Conservation (phyloP, 805 yeast genomes). For the Groenewaldozyma tartarivorans region DNA sequence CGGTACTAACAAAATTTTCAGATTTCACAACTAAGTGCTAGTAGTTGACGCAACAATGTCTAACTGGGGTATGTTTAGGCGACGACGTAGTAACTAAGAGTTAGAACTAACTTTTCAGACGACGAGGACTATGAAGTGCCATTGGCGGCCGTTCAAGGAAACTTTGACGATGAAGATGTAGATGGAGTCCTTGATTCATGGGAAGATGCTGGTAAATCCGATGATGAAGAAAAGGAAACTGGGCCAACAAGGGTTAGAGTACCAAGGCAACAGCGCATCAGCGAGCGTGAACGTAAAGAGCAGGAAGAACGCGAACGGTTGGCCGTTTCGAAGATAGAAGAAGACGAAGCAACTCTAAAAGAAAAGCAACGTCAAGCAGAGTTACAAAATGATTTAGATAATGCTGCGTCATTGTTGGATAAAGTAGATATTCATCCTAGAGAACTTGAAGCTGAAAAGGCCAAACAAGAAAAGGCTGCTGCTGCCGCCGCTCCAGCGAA, state of each 20-base stretch:
- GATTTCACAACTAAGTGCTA: too few relatives aligned
- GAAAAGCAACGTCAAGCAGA: slow-evolving; percentile 75
- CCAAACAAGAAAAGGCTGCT: slow-evolving; percentile 29
- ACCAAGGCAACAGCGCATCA: slow-evolving; percentile 32
- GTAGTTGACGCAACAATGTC: too few relatives aligned
- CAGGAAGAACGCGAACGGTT: slow-evolving; percentile 40
- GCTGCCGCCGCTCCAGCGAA: slow-evolving; percentile 29
- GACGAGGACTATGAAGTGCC: slow-evolving; percentile 81
- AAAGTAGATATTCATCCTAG: slow-evolving; percentile 36
- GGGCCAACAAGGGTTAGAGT: slow-evolving; percentile 36
- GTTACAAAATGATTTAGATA: slow-evolving; percentile 74
- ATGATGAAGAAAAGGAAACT: slow-evolving; percentile 46
- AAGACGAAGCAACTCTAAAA: slow-evolving; percentile 65
- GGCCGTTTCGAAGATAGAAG: slow-evolving; percentile 33
- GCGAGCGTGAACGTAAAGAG: slow-evolving; percentile 32
- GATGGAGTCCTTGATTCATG: slow-evolving; percentile 85
- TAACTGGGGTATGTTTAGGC: slow-evolving; percentile 15
- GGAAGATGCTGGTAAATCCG: slow-evolving; percentile 63
- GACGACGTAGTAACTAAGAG: background rate
- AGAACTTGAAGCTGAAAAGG: slow-evolving; percentile 40
- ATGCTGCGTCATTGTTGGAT: slow-evolving; percentile 87
- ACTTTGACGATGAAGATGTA: slow-evolving; percentile 52
- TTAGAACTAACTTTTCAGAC: slow-evolving; percentile 32
- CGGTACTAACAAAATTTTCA: too few relatives aligned
- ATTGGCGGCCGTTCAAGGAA: slow-evolving; percentile 58